phyloP scores from a whole-genome alignment of 805 yeast species.

The Starmerella stigmatis region DNA sequence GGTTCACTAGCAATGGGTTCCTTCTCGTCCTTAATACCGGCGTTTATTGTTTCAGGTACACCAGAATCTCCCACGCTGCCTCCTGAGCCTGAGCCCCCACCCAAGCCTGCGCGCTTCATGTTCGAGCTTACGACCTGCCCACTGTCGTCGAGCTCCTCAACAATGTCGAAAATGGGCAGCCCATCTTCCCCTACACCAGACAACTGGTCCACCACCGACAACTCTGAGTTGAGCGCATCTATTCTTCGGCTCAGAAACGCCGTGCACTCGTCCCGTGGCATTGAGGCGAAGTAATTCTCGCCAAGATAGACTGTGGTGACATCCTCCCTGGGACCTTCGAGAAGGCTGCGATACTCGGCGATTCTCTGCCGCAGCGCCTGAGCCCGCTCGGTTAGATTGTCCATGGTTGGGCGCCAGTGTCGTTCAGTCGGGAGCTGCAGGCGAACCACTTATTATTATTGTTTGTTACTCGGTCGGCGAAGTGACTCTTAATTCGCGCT shows the following conservation, averaged over 20 bases:
- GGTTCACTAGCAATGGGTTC: neutral
- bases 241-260: conserved; percentile 21
- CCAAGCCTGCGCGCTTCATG: conserved; percentile 32
- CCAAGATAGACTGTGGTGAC: conserved; percentile 25
- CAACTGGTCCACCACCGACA: conserved; percentile 14
- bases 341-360: conserved; percentile 14
- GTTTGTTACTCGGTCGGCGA: neutral
- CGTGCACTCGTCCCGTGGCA: conserved; percentile 18
- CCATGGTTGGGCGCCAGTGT: neutral
- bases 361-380: conserved; percentile 1
- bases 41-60: too few relatives aligned
- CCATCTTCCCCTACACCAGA: conserved; percentile 36
- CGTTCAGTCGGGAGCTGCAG: neutral
- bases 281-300: conserved; percentile 27
- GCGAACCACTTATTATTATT: neutral
- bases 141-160: conserved; percentile 77
- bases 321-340: neutral
- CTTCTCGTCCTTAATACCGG: neutral
- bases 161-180: conserved; percentile 67
- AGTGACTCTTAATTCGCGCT: neutral
- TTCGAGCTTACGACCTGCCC: conserved; percentile 50
- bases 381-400: conserved; percentile 3
- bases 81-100: too few relatives aligned
- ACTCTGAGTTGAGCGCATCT: conserved; percentile 10
- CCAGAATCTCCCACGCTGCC: too few relatives aligned